Evolutionary conservation across 306 rosid genomes (phyloP).

Genomic region (Dalbergia oliveri): DNA sequence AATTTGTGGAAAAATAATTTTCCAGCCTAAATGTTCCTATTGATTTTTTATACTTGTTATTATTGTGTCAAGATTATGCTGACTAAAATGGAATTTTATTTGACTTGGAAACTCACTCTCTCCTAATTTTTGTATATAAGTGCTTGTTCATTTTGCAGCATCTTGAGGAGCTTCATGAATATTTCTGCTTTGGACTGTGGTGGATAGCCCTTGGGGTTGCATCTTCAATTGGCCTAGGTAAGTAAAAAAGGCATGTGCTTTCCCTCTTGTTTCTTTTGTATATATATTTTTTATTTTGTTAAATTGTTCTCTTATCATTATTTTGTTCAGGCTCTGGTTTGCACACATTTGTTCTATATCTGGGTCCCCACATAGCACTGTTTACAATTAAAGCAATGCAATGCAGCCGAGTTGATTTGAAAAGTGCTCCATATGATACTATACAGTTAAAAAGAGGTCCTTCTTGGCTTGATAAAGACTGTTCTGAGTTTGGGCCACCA

Average conservation of each 20-base stretch:
- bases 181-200: conserved; percentile 85
- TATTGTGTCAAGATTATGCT: neutral
- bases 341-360: conserved; percentile 97
- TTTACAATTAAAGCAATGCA: conserved; percentile 94
- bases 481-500: conserved; percentile 90
- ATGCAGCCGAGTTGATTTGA: conserved; percentile 97
- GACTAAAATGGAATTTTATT: neutral
- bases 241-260: conserved; percentile 39
- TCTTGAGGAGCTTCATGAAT: conserved; percentile 80
- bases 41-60: neutral
- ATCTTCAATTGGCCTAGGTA: conserved; percentile 98
- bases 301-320: conserved; percentile 24
- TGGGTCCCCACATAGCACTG: conserved; percentile 96
- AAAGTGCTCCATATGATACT: conserved; percentile 93
- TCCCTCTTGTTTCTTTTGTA: neutral
- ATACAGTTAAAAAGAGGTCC: conserved; percentile 87
- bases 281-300: neutral
- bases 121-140: neutral
- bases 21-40: neutral
- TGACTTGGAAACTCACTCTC: neutral
- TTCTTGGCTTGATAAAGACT: conserved; percentile 93
- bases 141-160: conserved; percentile 68
- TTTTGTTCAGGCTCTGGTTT: conserved; percentile 91
- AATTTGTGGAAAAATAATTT: neutral
- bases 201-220: conserved; percentile 97